These are phyloP conservation scores for Fusarium sp. DNA, from an alignment of 2,329 filamentous ascomycete genomes.

Conservation along the genomic window DNA sequence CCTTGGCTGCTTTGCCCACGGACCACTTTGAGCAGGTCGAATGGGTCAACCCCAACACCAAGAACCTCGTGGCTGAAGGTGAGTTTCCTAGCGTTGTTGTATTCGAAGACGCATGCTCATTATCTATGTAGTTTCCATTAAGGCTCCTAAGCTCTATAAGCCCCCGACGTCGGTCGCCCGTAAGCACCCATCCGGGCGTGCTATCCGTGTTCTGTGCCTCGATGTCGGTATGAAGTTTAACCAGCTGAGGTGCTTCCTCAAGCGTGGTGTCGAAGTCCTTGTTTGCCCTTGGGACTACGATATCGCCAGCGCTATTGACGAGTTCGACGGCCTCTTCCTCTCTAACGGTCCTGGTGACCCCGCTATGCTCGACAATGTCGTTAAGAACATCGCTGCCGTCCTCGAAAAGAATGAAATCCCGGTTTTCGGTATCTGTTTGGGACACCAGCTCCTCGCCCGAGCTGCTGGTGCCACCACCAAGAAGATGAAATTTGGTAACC, in stretches of 20 bases:
- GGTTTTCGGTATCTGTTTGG: conserved; percentile 96
- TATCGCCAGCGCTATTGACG: conserved; percentile 81
- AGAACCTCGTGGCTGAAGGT: conserved; percentile 96
- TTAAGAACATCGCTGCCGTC: conserved; percentile 81
- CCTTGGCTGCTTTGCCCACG: conserved; percentile 45
- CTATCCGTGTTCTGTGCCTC: conserved; percentile 88
- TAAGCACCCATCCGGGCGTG: conserved; percentile 88
- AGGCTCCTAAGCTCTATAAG: conserved; percentile 85
- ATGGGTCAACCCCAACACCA: conserved; percentile 92
- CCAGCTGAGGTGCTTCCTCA: conserved; percentile 92
- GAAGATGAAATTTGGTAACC: conserved; percentile 99
- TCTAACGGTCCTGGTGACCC: conserved; percentile 98
- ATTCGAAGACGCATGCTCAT: conserved; percentile 54
- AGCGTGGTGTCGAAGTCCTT: conserved; percentile 90
- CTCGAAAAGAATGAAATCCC: conserved; percentile 85
- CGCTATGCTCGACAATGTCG: conserved; percentile 82
- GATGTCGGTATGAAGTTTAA: conserved; percentile 99
- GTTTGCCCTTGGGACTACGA: conserved; percentile 98
- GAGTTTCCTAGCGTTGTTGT: conserved; percentile 57
- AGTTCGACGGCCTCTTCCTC: conserved; percentile 97
- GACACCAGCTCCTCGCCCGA: conserved; percentile 91
- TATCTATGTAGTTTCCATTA: conserved; percentile 80
- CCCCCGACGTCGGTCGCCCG: conserved; percentile 78
- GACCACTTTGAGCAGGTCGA: conserved; percentile 80
- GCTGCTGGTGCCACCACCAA: conserved; percentile 85